These are phyloP conservation scores for Theileria orientalis DNA, from an alignment of 169 alveolate genomes.

Conservation along the genomic window DNA sequence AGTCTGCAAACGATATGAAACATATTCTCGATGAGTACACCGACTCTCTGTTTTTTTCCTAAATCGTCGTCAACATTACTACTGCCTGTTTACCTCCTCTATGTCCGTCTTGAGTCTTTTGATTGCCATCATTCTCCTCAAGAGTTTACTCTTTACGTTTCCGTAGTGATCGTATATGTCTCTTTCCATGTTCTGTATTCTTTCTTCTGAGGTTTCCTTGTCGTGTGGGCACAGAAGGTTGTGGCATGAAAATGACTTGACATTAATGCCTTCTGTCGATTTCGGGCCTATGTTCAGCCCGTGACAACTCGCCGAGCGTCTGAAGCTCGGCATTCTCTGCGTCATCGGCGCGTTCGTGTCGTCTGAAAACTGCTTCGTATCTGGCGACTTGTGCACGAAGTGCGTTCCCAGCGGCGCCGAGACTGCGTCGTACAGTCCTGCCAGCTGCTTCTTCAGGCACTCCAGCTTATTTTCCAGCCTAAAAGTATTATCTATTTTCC, in stretches of 20 bases:
- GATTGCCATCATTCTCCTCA: slow-evolving; percentile 18
- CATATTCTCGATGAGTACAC: slow-evolving; percentile 45
- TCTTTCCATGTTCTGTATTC: not conserved
- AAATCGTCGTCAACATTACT: not conserved
- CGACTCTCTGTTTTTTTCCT: slow-evolving; percentile 29
- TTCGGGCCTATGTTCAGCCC: too few relatives aligned
- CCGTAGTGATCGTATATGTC: slow-evolving; percentile 22
- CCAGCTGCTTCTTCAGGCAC: slow-evolving; percentile 8
- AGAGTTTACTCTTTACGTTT: slow-evolving; percentile 1
- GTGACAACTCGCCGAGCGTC: not conserved
- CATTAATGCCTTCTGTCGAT: not conserved
- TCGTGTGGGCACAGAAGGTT: not conserved
- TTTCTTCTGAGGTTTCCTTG: not conserved
- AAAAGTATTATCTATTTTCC: slow-evolving; percentile 6
- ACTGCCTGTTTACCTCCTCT: slow-evolving; percentile 22
- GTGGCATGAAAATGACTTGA: slow-evolving; percentile 23
- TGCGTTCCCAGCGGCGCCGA: not conserved
- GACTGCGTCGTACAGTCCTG: slow-evolving; percentile 25
- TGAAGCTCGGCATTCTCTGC: not conserved
- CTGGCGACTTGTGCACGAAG: not conserved
- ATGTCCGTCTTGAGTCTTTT: slow-evolving; percentile 39
- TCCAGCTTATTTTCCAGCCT: slow-evolving; percentile 44
- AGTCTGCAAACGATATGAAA: slow-evolving; percentile 64
- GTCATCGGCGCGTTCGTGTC: not conserved
- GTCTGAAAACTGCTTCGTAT: not conserved